Conservation (phyloP, 2,329 filamentous ascomycete genomes). For the Fusarium sp. region DNA sequence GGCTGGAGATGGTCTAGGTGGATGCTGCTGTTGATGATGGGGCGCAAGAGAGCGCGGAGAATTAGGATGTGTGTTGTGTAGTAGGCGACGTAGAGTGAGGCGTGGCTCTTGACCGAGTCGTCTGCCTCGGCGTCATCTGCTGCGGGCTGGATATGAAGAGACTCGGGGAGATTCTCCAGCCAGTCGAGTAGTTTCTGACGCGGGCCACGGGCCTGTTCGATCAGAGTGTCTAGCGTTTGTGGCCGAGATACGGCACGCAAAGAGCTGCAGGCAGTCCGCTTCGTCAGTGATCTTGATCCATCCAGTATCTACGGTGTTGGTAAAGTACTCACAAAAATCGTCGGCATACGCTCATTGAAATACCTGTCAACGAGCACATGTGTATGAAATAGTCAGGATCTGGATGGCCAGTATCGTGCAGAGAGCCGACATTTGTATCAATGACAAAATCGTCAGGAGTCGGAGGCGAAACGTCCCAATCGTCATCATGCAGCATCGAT, state of each 20-base stretch:
- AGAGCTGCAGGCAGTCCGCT: background rate
- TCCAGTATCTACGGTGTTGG: background rate
- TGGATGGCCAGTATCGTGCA: background rate
- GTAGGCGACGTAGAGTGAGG: background rate
- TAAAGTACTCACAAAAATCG: background rate
- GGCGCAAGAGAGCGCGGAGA: background rate
- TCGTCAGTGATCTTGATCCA: background rate
- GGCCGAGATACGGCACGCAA: background rate
- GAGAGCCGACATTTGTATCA: background rate
- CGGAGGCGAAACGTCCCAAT: slow-evolving; percentile 30
- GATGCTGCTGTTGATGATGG: background rate
- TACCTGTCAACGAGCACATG: background rate
- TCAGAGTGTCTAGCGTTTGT: background rate
- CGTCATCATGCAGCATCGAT: slow-evolving; percentile 28
- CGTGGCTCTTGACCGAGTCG: background rate
- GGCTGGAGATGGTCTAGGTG: background rate
- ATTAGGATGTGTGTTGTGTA: background rate
- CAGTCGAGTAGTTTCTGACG: background rate
- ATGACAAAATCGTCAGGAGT: background rate
- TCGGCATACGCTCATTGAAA: background rate
- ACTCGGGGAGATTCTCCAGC: background rate
- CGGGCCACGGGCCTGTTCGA: background rate
- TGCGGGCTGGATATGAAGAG: background rate
- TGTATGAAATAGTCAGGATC: background rate
- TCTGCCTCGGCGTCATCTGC: background rate